Percentiles rank a stretch among this genome's conserved stretches.
phyloP scores from a whole-genome alignment of 495 filamentous ascomycete genomes.

The Trichoderma reesei region DNA sequence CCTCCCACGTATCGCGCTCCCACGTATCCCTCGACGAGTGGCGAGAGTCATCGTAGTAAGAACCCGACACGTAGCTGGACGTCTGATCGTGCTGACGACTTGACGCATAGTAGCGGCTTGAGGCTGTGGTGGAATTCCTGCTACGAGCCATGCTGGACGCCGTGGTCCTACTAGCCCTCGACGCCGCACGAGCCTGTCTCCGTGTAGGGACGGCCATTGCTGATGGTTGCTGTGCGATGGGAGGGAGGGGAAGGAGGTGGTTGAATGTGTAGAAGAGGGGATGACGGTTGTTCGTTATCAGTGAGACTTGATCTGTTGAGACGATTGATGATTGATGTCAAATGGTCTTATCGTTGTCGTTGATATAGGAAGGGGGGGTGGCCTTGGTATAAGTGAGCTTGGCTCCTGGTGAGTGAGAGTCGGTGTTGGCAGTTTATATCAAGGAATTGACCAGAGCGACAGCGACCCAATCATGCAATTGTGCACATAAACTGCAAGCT shows the following conservation, averaged over 20 bases:
- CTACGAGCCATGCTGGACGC: conserved; percentile 4
- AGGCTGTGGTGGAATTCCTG: conserved; percentile 3
- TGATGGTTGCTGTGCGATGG: neutral
- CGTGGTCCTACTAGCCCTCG: neutral
- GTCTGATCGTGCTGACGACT: conserved; percentile 6
- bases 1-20: conserved; percentile 6
- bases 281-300: too few species aligned
- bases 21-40: neutral
- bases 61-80: neutral
- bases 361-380: neutral
- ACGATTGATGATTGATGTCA: neutral
- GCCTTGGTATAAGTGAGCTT: neutral
- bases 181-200: conserved; percentile 5
- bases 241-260: neutral
- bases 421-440: neutral
- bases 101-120: neutral
- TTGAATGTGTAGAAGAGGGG: neutral
- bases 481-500: conserved; percentile 7
- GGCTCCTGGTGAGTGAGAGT: neutral
- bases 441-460: neutral
- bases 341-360: neutral
- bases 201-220: conserved; percentile 5
- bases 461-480: neutral
- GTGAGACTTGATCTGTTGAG: neutral
- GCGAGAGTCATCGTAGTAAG: conserved; percentile 3